Evolutionary conservation across 2,329 filamentous ascomycete species (phyloP).

Genomic region (Epichloe amarillans): DNA sequence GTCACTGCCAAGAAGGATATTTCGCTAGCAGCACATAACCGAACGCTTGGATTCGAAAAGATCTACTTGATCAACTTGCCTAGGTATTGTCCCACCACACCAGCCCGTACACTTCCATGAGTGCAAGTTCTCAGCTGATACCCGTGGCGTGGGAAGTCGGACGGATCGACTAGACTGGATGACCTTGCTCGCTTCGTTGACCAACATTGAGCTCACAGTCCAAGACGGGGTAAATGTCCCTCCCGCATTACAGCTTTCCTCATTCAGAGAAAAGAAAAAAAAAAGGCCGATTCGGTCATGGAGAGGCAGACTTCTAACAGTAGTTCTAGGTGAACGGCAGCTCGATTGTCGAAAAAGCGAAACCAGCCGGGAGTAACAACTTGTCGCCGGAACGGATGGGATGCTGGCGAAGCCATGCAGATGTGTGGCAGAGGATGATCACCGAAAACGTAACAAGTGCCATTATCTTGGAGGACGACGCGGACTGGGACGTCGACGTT

Average conservation of each 20-base stretch:
- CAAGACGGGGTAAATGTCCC: background rate
- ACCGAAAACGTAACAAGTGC: background rate
- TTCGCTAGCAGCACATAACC: background rate
- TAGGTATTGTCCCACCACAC: background rate
- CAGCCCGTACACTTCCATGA: background rate
- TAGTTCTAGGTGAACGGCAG: background rate
- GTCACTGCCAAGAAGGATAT: background rate
- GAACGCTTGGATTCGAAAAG: constrained; percentile 2
- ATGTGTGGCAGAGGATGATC: background rate
- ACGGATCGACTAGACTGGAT: constrained; percentile 2
- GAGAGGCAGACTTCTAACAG: background rate
- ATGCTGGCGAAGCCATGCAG: constrained; percentile 2
- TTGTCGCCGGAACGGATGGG: background rate
- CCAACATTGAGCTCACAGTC: background rate
- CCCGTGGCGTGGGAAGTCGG: background rate
- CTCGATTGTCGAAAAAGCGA: background rate
- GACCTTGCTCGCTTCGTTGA: background rate
- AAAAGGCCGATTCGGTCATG: too few species aligned
- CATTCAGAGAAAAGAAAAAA: too few species aligned
- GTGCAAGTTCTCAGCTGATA: background rate
- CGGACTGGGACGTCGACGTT: constrained; percentile 1
- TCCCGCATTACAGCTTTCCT: background rate
- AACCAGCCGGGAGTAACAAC: background rate
- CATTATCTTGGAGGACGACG: constrained; percentile 2
- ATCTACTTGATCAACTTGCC: constrained; percentile 2